Percentiles rank a stretch among this genome's conserved stretches.
These are phyloP conservation scores for Aspergillus sp. DNA, from an alignment of 2,329 filamentous ascomycete genomes.

Conservation along the genomic window DNA sequence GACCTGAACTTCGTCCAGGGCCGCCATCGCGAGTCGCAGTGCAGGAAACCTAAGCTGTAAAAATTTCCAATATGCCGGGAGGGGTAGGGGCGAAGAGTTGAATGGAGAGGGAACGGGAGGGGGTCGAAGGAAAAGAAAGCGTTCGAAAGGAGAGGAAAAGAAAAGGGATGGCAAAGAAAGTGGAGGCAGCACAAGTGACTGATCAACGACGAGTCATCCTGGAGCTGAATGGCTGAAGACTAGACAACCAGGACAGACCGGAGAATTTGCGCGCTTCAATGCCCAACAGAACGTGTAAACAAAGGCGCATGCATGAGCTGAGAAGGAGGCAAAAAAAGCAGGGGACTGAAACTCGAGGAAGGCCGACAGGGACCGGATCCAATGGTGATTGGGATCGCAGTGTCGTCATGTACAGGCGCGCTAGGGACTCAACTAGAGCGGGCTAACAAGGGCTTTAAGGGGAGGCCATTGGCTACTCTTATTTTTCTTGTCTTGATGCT, in stretches of 20 bases:
- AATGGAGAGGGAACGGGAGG: conserved; percentile 18
- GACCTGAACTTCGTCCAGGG: conserved; percentile 63
- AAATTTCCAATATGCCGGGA: neutral
- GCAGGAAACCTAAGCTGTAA: neutral
- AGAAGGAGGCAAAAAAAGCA: conserved; percentile 14
- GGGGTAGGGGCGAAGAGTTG: conserved; percentile 13
- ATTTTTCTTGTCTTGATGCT: neutral
- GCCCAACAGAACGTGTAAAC: conserved; percentile 13
- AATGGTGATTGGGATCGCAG: neutral
- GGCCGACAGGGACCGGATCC: neutral
- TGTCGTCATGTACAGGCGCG: conserved; percentile 19
- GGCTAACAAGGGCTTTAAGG: neutral
- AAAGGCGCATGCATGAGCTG: conserved; percentile 10
- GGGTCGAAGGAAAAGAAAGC: conserved; percentile 21
- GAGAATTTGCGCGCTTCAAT: conserved; percentile 17
- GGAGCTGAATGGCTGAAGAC: conserved; percentile 12
- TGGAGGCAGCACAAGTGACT: conserved; percentile 22
- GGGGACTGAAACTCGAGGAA: conserved; percentile 10
- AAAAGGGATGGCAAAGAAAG: conserved; percentile 23
- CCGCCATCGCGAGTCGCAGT: conserved; percentile 41
- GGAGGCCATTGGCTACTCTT: neutral
- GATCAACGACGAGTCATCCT: conserved; percentile 26
- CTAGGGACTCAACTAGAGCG: neutral
- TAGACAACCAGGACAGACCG: conserved; percentile 2
- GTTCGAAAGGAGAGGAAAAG: conserved; percentile 22